Conservation (phyloP, 78 protist species). For the Speleostelium caveatum region DNA sequence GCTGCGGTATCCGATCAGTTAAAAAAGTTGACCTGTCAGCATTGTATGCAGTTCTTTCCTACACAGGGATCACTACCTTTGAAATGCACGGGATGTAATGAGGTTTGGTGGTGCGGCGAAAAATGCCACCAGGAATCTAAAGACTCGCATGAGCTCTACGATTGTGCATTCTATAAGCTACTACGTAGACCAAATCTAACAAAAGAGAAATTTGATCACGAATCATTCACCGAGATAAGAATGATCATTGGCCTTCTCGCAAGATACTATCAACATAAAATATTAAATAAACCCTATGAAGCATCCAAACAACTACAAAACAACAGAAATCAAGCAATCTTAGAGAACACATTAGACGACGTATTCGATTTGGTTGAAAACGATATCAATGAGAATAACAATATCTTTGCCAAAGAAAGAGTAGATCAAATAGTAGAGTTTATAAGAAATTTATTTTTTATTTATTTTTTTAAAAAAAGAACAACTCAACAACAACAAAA, state of each 20-base stretch:
- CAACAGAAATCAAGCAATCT: neutral
- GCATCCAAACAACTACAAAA: neutral
- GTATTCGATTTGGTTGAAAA: slow-evolving; percentile 57
- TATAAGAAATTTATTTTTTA: neutral
- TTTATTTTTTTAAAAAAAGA: too few species aligned
- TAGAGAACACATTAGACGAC: slow-evolving; percentile 19
- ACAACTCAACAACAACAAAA: neutral
- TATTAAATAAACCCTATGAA: neutral
- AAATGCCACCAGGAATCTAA: neutral
- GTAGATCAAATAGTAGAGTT: neutral
- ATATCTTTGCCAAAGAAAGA: slow-evolving; percentile 26
- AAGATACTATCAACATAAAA: slow-evolving; percentile 15
- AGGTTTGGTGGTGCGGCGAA: slow-evolving; percentile 46
- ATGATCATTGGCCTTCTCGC: slow-evolving; percentile 37
- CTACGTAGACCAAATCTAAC: neutral
- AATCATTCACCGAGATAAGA: slow-evolving; percentile 36
- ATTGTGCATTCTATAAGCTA: slow-evolving; percentile 15
- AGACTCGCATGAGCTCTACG: slow-evolving; percentile 20
- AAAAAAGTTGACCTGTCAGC: slow-evolving; percentile 16
- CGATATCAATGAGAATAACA: slow-evolving; percentile 6
- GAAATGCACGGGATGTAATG: slow-evolving; percentile 24
- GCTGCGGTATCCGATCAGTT: slow-evolving; percentile 19
- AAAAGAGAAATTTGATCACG: neutral
- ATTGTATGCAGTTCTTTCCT: slow-evolving; percentile 27
- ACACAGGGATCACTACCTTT: neutral